Evolutionary conservation across 345 rosid species (phyloP).

Genomic region (Arabis alpina): DNA sequence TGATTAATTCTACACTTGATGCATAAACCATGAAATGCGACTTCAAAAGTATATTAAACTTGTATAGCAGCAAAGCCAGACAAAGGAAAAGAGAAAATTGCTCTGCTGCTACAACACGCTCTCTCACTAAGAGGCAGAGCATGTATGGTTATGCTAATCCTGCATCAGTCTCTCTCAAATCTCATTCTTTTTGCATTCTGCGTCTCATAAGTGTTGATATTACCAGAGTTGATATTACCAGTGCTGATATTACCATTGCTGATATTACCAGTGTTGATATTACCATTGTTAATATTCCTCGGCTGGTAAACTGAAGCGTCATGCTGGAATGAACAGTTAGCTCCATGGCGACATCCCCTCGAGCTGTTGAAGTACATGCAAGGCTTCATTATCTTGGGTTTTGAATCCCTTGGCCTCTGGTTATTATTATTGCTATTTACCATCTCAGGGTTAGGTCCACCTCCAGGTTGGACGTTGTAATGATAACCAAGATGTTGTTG

Average conservation of each 20-base stretch:
- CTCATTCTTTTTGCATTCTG: slow-evolving; percentile 84
- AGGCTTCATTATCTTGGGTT: slow-evolving; percentile 84
- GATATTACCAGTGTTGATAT: slow-evolving; percentile 47
- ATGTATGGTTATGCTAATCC: slow-evolving; percentile 41
- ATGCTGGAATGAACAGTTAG: slow-evolving; percentile 83
- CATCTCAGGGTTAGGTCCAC: slow-evolving; percentile 57
- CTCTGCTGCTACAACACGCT: slow-evolving; percentile 33
- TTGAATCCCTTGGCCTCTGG: slow-evolving; percentile 52
- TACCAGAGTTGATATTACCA: slow-evolving; percentile 45
- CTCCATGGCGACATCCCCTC: slow-evolving; percentile 91
- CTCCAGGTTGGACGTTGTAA: slow-evolving; percentile 47
- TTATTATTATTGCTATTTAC: slow-evolving; percentile 49
- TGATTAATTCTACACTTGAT: slow-evolving; percentile 29
- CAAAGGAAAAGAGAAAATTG: slow-evolving; percentile 22
- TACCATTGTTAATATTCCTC: slow-evolving; percentile 39
- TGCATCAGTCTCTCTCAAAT: slow-evolving; percentile 86
- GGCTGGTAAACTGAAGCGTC: slow-evolving; percentile 63
- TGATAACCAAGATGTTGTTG: slow-evolving; percentile 54
- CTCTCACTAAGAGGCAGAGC: slow-evolving; percentile 25
- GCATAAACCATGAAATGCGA: slow-evolving; percentile 3
- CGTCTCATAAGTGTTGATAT: slow-evolving; percentile 52
- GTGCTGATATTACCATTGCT: slow-evolving; percentile 36
- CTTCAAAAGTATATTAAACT: slow-evolving; percentile 23
- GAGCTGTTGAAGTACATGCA: slow-evolving; percentile 88
- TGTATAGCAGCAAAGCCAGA: slow-evolving; percentile 38